Conservation (phyloP, 306 rosid species). For the Spatholobus suberectus region DNA sequence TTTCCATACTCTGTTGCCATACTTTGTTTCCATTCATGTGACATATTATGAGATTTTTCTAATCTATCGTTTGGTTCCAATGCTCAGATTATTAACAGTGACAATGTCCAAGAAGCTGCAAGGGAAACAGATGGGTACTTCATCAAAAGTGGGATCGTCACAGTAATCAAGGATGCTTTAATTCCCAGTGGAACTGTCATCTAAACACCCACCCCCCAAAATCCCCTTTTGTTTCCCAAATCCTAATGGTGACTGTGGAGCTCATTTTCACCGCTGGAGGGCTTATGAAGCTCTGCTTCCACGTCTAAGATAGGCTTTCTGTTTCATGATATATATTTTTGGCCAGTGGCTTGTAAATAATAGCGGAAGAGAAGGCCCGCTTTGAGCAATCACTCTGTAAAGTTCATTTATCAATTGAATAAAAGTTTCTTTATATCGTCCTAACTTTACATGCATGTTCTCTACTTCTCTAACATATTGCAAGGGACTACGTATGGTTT, state of each 20-base stretch:
- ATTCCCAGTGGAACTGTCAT: slow-evolving; percentile 90
- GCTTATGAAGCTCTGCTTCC: slow-evolving; percentile 34
- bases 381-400: slow-evolving; percentile 37
- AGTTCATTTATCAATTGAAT: slow-evolving; percentile 50
- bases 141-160: slow-evolving; percentile 95
- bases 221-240: neutral
- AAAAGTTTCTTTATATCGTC: slow-evolving; percentile 13
- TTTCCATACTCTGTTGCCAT: neutral
- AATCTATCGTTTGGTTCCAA: slow-evolving; percentile 31
- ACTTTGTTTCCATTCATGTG: neutral
- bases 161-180: slow-evolving; percentile 93
- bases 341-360: slow-evolving; percentile 52
- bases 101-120: slow-evolving; percentile 94
- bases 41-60: neutral
- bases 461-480: no score
- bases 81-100: slow-evolving; percentile 82
- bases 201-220: slow-evolving; percentile 19
- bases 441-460: no score
- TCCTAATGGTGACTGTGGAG: neutral
- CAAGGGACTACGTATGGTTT: no score
- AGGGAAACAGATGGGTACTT: slow-evolving; percentile 98
- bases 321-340: slow-evolving; percentile 47
- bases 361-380: slow-evolving; percentile 55
- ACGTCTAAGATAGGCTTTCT: slow-evolving; percentile 28
- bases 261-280: slow-evolving; percentile 23